Evolutionary conservation across 2,329 filamentous ascomycete species (phyloP), one percentile per base, ranked within the genome.

Genomic region (Colletotrichum tofieldiae): DNA sequence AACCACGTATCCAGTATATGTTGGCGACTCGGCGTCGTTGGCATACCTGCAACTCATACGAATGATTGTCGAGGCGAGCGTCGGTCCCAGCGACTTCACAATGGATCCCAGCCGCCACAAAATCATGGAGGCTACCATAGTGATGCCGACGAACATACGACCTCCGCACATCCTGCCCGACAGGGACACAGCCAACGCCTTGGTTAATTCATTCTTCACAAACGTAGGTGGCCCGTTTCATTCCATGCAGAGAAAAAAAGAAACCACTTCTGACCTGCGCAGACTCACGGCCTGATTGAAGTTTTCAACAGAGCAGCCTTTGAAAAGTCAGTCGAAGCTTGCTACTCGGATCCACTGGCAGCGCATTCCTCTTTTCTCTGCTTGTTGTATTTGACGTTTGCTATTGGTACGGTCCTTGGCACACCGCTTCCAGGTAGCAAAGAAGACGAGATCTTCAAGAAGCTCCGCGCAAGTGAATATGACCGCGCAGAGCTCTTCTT

Each of bases 401-500:
- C 91, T 1, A 89, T 92, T 62, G 91, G 91, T 1, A 82, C 92
- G 26, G 86, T 88, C 3, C 83, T 91, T 78, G 88, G 89, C 2
- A 86, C 86, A 23, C 88, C 89, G 4, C 76, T 79, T n/a, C 82
- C 83, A 1, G 86, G 85, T 3, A 88, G 82, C 43, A 78, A 78
- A 0, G 89, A 91, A 66, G 85, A 86, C 3, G 78, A 77, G 0
- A 80, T 90, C 11, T 84, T 92, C 61, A 82, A 85, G 39, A 86
- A 85, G 64, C 81, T 92, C 26, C 83, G 84, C 26, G 82, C 80
- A 6, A 84, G 86, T 43, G 81, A 84, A 39, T 78, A 84, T 1
- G 86, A 89, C 73, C 84, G 87, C 74, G 88, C 89, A n/a, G 90
- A 93, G 74, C 80, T 88, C 14, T 92, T 92, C 77, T 93, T 90